These are phyloP conservation scores for Xylariales sp. DNA, from an alignment of 2,329 filamentous ascomycete genomes.

Conservation along the genomic window DNA sequence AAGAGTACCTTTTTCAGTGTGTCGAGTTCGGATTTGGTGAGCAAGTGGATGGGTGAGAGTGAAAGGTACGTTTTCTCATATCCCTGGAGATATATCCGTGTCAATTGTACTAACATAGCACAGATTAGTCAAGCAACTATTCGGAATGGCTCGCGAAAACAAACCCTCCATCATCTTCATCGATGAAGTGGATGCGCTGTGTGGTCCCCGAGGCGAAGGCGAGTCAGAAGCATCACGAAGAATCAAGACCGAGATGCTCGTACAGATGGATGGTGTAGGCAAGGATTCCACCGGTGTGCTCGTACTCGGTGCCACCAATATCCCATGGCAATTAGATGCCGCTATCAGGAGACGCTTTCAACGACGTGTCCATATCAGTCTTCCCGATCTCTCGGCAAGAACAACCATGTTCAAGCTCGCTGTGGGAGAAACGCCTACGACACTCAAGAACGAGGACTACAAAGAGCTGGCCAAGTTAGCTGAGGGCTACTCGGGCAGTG, in stretches of 20 bases:
- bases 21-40: slow-evolving; percentile 93
- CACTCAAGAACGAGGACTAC: slow-evolving; percentile 73
- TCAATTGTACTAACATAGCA: slow-evolving; percentile 8
- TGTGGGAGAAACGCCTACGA: slow-evolving; percentile 88
- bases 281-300: slow-evolving; percentile 92
- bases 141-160: slow-evolving; percentile 97
- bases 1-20: slow-evolving; percentile 99
- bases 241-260: slow-evolving; percentile 97
- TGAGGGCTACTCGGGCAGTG: slow-evolving; percentile 92
- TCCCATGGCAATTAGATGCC: slow-evolving; percentile 96
- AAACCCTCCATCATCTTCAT: slow-evolving; percentile 99
- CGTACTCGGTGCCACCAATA: slow-evolving; percentile 94
- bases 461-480: slow-evolving; percentile 73
- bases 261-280: slow-evolving; percentile 98
- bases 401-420: slow-evolving; percentile 94
- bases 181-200: slow-evolving; percentile 94
- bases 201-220: slow-evolving; percentile 86
- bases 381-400: slow-evolving; percentile 81
- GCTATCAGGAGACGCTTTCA: slow-evolving; percentile 96
- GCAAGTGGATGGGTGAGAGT: slow-evolving; percentile 99
- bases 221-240: slow-evolving; percentile 95
- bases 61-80: slow-evolving; percentile 64
- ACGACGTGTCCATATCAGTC: slow-evolving; percentile 87
- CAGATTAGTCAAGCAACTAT: slow-evolving; percentile 91
- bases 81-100: background rate